Evolutionary conservation across 1,284 basidiomycete species (phyloP), one percentile per base, ranked within the genome.

Genomic region (Sanguinoderma infundibulare): DNA sequence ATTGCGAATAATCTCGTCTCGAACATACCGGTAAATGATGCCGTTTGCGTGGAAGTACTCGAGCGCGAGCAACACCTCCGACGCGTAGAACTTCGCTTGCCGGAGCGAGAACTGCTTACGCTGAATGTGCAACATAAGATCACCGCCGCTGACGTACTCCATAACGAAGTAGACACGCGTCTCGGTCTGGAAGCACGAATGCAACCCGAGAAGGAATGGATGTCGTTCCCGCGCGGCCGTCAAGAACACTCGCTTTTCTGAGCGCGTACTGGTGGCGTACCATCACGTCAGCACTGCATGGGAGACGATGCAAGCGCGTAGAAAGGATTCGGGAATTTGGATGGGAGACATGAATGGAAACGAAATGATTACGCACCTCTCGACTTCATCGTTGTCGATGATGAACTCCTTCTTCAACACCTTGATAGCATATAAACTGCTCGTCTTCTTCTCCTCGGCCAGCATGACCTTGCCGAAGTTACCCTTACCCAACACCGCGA

Each of bases 391-490:
- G 69, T 99, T 99, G 75, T 99, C 98, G 70, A 99, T 99, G 76
- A 99, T 99, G 73, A 99, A 99, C 79, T 99, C 98, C 77, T 99
- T 99, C 84, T 99, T 99, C 74, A 99, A 78, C 39, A 99, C 98
- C 79, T 99, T 99, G 84, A 99, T 98, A n/a, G 98, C 98, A 75
- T 94, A 99, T 62, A 99, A 78, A 61, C 86, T 87, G 71, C 89
- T 95, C 30, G 89, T 86, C 72, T 85, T 89, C 86, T 98, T 99
- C 82, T 99, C 98, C 78, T 99, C 98, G 20, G 98, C 98, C 59
- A 99, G 82, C 98, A 99, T 99, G 78, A 99, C 98, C 78, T 99
- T 99, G 60, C 98, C 98, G 72, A 99, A 99, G 79, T 99, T 99
- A 73, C 98, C 98, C 79, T 99, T 99, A 61, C 98, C 98, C 34